Conservation (phyloP, 179 eudicot species). For the Beta lomatogona region DNA sequence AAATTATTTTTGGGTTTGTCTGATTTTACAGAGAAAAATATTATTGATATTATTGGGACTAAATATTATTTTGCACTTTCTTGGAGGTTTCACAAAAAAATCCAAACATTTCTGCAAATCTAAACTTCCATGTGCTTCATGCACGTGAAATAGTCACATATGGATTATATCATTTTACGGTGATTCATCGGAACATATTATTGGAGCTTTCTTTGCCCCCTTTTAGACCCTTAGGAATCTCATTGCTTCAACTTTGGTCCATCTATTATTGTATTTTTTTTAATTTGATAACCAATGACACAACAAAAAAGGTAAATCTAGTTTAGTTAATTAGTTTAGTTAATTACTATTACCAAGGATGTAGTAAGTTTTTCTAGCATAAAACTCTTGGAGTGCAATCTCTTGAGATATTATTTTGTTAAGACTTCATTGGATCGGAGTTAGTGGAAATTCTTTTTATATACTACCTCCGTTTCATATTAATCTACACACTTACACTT, state of each 20-base stretch:
- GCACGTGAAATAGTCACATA: constrained; percentile 21
- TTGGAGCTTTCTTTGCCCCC: background rate
- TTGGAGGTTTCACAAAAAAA: constrained; percentile 9
- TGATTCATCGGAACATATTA: constrained; percentile 3
- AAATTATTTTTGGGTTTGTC: constrained; percentile 10
- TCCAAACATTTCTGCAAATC: constrained; percentile 17
- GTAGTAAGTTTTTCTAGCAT: background rate
- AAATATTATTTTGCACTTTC: background rate
- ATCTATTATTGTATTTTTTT: background rate
- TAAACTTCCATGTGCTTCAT: constrained; percentile 18
- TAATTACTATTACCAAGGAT: background rate
- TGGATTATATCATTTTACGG: constrained; percentile 1
- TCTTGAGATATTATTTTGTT: too few species aligned
- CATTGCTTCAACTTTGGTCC: background rate
- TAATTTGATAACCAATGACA: background rate
- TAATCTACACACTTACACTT: too few species aligned
- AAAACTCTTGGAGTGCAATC: too few species aligned
- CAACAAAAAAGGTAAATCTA: background rate
- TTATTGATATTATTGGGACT: background rate
- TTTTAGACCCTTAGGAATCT: background rate
- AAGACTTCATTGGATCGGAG: too few species aligned
- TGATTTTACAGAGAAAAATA: background rate
- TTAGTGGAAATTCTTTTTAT: too few species aligned
- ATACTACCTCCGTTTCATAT: too few species aligned
- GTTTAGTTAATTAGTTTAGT: too few species aligned